These are phyloP conservation scores for Elsinoe necatrix DNA, from an alignment of 2,329 filamentous ascomycete species.

Conservation along the genomic window DNA sequence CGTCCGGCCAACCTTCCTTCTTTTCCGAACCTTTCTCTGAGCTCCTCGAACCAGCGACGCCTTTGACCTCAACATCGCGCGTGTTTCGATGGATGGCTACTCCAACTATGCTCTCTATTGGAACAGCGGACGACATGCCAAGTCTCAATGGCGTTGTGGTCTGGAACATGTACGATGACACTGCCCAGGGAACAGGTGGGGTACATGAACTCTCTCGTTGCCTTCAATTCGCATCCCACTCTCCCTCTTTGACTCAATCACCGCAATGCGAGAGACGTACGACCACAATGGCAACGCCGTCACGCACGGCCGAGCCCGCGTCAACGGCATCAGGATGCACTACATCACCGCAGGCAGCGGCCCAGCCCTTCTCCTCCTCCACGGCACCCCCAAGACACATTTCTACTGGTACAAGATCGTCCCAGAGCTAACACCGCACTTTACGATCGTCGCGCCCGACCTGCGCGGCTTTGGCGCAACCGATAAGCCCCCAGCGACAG, in stretches of 20 bases:
- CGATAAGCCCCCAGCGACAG: slow-evolving; percentile 33
- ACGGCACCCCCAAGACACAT: slow-evolving; percentile 28
- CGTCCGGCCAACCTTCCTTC: not conserved
- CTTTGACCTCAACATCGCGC: not conserved
- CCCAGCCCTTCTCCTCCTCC: slow-evolving; percentile 26
- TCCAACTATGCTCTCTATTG: not conserved
- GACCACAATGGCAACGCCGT: slow-evolving; percentile 25
- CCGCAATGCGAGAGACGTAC: slow-evolving; percentile 22
- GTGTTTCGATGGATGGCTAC: not conserved
- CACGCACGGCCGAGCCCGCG: slow-evolving; percentile 25
- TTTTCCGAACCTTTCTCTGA: too few relatives aligned
- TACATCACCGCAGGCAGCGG: slow-evolving; percentile 28
- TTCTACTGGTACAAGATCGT: slow-evolving; percentile 33
- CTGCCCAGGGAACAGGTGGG: slow-evolving; percentile 1
- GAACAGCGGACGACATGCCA: not conserved
- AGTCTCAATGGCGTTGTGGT: not conserved
- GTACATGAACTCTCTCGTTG: not conserved
- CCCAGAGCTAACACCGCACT: slow-evolving; percentile 30
- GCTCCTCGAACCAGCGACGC: not conserved
- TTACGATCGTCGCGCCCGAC: slow-evolving; percentile 32
- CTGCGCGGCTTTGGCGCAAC: slow-evolving; percentile 34
- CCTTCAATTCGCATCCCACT: not conserved
- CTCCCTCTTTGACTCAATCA: not conserved
- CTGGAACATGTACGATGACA: slow-evolving; percentile 8
- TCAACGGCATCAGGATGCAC: slow-evolving; percentile 30